These are phyloP conservation scores for Aspergillus sergii DNA, from an alignment of 2,329 filamentous ascomycete genomes.

Conservation along the genomic window DNA sequence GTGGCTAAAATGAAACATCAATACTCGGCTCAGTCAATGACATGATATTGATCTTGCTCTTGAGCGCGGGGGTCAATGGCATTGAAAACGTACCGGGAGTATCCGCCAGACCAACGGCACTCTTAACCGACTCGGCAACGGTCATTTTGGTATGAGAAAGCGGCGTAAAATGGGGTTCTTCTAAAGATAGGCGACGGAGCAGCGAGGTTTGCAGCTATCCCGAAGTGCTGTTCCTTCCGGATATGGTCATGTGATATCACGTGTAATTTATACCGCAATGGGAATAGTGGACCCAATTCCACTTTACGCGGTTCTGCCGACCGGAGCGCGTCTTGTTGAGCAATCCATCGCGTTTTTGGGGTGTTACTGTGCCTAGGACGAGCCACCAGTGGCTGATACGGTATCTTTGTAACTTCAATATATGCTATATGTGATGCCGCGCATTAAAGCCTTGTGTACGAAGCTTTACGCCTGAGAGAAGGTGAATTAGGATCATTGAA, in stretches of 20 bases:
- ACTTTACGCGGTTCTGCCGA: constrained; percentile 41
- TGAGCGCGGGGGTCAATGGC: constrained; percentile 26
- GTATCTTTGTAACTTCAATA: constrained; percentile 12
- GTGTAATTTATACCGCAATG: constrained; percentile 21
- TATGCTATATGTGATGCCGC: constrained; percentile 19
- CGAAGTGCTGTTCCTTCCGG: constrained; percentile 30
- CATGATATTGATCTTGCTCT: constrained; percentile 12
- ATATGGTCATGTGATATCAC: constrained; percentile 28
- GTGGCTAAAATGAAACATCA: constrained; percentile 28
- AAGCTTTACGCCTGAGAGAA: constrained; percentile 13
- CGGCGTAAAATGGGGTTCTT: constrained; percentile 15
- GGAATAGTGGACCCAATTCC: constrained; percentile 32
- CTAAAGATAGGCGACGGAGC: constrained; percentile 22
- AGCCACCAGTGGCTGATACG: constrained; percentile 35
- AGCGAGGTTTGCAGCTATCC: constrained; percentile 32
- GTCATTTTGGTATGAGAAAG: constrained; percentile 43
- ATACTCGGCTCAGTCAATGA: constrained; percentile 9
- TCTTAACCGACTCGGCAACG: constrained; percentile 51
- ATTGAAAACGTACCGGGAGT: constrained; percentile 37
- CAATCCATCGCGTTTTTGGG: constrained; percentile 30
- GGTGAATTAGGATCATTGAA: constrained; percentile 12
- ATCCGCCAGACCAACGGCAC: constrained; percentile 49
- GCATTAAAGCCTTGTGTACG: neutral
- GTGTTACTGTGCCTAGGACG: constrained; percentile 30
- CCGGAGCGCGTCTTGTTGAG: constrained; percentile 34